Conservation (phyloP, 2,329 filamentous ascomycete genomes). For the Albophoma yamanashiensis region DNA sequence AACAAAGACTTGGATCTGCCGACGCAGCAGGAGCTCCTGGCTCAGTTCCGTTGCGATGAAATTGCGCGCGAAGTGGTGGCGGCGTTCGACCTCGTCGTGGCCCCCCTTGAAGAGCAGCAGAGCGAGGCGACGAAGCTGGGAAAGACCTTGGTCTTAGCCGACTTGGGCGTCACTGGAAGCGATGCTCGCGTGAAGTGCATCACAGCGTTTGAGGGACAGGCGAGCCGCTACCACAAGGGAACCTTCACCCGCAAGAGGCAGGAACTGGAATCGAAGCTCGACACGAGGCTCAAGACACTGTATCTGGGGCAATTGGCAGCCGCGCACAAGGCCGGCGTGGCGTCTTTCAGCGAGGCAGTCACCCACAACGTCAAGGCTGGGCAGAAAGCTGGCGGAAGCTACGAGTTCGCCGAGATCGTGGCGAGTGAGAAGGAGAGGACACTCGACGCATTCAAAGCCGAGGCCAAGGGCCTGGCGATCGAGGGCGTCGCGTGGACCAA, state of each 20-base stretch:
- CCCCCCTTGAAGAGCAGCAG: slow-evolving; percentile 79
- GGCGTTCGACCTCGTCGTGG: slow-evolving; percentile 70
- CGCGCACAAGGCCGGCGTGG: slow-evolving; percentile 79
- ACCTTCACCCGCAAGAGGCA: slow-evolving; percentile 79
- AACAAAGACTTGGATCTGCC: slow-evolving; percentile 97
- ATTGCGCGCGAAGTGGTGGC: slow-evolving; percentile 83
- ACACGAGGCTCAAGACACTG: slow-evolving; percentile 75
- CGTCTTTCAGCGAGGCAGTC: slow-evolving; percentile 79
- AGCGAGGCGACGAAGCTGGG: slow-evolving; percentile 64
- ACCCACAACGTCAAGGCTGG: slow-evolving; percentile 78
- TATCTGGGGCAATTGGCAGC: slow-evolving; percentile 83
- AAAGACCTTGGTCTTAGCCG: slow-evolving; percentile 58
- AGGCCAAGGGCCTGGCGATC: slow-evolving; percentile 65
- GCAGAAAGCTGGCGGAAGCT: slow-evolving; percentile 81
- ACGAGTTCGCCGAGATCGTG: slow-evolving; percentile 95
- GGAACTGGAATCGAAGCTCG: slow-evolving; percentile 80
- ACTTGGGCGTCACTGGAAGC: slow-evolving; percentile 65
- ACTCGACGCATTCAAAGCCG: slow-evolving; percentile 62
- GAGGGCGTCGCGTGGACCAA: slow-evolving; percentile 79
- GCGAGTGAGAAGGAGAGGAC: slow-evolving; percentile 69
- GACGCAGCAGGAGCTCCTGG: slow-evolving; percentile 91
- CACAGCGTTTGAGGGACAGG: slow-evolving; percentile 79
- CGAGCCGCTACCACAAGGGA: slow-evolving; percentile 91
- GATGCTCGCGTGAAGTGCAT: slow-evolving; percentile 61
- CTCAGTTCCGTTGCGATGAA: slow-evolving; percentile 96